These are phyloP conservation scores for Barbarea vulgaris DNA, from an alignment of 345 rosid genomes.

Conservation along the genomic window DNA sequence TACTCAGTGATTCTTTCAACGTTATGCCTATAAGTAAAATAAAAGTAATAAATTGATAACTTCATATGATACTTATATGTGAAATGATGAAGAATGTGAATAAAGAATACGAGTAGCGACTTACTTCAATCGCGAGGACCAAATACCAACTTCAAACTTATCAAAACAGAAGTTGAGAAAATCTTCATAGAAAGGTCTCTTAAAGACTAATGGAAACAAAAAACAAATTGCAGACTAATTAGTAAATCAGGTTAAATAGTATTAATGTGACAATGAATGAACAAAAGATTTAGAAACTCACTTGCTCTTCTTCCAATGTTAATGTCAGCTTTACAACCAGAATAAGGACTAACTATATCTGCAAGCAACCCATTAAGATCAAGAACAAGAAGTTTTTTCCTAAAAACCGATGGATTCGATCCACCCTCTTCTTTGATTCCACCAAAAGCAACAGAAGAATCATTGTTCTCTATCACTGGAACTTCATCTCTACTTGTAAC, in stretches of 20 bases:
- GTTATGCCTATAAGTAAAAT: conserved; percentile 52
- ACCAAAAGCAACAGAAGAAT: background rate
- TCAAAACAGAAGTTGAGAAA: conserved; percentile 61
- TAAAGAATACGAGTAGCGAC: background rate
- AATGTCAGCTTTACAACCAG: conserved; percentile 51
- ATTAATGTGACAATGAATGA: background rate
- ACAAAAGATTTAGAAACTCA: conserved; percentile 38
- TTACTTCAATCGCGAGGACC: conserved; percentile 54
- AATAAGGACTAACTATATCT: conserved; percentile 57
- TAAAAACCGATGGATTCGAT: background rate
- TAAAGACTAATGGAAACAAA: conserved; percentile 48
- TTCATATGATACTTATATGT: background rate
- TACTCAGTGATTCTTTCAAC: conserved; percentile 57
- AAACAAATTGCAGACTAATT: background rate
- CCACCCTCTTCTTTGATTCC: background rate
- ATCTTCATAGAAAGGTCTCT: conserved; percentile 54
- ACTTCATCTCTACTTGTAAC: background rate
- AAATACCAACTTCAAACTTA: conserved; percentile 61
- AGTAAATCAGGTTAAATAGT: no score
- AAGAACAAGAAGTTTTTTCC: conserved; percentile 73
- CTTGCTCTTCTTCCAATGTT: conserved; percentile 58
- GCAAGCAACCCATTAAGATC: conserved; percentile 91
- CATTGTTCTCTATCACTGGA: background rate
- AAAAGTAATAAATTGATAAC: background rate
- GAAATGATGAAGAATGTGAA: background rate